These are phyloP conservation scores for Fusarium nisikadoi DNA, from an alignment of 2,329 filamentous ascomycete genomes.

Conservation along the genomic window DNA sequence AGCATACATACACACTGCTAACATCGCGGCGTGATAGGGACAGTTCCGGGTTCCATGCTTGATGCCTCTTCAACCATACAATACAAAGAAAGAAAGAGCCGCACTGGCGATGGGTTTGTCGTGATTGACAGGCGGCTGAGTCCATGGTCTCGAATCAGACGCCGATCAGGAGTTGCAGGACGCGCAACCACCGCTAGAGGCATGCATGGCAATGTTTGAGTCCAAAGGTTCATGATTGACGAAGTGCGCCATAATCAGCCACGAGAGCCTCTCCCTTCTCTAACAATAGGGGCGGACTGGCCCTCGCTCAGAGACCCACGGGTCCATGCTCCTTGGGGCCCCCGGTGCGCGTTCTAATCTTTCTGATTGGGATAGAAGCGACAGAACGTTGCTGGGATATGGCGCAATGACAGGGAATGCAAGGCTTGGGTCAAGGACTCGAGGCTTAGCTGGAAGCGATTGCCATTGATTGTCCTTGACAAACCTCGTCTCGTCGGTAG, in stretches of 20 bases:
- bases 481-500: neutral
- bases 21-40: neutral
- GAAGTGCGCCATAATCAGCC: slow-evolving; percentile 17
- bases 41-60: slow-evolving; percentile 25
- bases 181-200: slow-evolving; percentile 37
- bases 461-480: slow-evolving; percentile 25
- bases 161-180: slow-evolving; percentile 42
- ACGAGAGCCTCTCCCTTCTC: slow-evolving; percentile 35
- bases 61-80: neutral
- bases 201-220: slow-evolving; percentile 22
- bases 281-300: slow-evolving; percentile 38
- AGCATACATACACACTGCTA: neutral
- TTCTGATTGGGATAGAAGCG: slow-evolving; percentile 35
- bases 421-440: slow-evolving; percentile 36
- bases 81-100: slow-evolving; percentile 21
- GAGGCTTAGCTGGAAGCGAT: slow-evolving; percentile 23
- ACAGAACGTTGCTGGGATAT: slow-evolving; percentile 35
- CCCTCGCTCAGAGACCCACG: slow-evolving; percentile 36
- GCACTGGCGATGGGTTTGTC: slow-evolving; percentile 1
- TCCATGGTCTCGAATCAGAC: slow-evolving; percentile 13
- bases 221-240: slow-evolving; percentile 16
- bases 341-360: slow-evolving; percentile 19
- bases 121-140: slow-evolving; percentile 22
- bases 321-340: slow-evolving; percentile 22
- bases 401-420: slow-evolving; percentile 42